Conservation (phyloP, 495 filamentous ascomycete genomes). For the Chaetomium tenue region DNA sequence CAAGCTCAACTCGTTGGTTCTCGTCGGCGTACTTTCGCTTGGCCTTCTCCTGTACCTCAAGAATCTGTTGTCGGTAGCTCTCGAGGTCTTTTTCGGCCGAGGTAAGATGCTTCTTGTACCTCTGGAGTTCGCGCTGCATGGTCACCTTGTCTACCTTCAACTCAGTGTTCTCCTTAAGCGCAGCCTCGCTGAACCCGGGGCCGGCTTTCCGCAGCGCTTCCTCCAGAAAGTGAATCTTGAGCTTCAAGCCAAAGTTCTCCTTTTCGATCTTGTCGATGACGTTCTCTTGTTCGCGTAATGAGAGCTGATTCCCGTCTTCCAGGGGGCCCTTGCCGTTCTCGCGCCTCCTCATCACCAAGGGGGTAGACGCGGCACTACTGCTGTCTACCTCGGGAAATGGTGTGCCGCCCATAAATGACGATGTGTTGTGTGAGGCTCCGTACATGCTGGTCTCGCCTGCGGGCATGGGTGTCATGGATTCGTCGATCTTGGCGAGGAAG, state of each 20-base stretch:
- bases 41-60: slow-evolving; percentile 74
- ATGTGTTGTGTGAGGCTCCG: slow-evolving; percentile 56
- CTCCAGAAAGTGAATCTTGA: slow-evolving; percentile 79
- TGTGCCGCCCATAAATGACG: slow-evolving; percentile 51
- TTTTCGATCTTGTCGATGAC: slow-evolving; percentile 96
- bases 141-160: slow-evolving; percentile 87
- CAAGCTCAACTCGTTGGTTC: slow-evolving; percentile 58
- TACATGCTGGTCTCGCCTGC: slow-evolving; percentile 65
- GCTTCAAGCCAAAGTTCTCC: slow-evolving; percentile 76
- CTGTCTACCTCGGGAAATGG: slow-evolving; percentile 64
- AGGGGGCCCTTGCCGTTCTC: slow-evolving; percentile 60
- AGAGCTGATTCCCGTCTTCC: slow-evolving; percentile 80
- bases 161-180: slow-evolving; percentile 90
- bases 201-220: slow-evolving; percentile 79
- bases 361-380: slow-evolving; percentile 79
- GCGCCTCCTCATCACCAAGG: slow-evolving; percentile 61
- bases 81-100: slow-evolving; percentile 79
- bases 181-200: slow-evolving; percentile 79
- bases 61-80: slow-evolving; percentile 69
- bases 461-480: slow-evolving; percentile 62
- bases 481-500: slow-evolving; percentile 59
- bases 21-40: slow-evolving; percentile 70
- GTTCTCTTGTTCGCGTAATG: slow-evolving; percentile 89
- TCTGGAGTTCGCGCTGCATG: slow-evolving; percentile 79
- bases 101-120: slow-evolving; percentile 75